A percentile compares a stretch with the other conserved stretches of the same genome.
phyloP scores from a whole-genome alignment of 495 filamentous ascomycete species.

The Xylaria flabelliformis region DNA sequence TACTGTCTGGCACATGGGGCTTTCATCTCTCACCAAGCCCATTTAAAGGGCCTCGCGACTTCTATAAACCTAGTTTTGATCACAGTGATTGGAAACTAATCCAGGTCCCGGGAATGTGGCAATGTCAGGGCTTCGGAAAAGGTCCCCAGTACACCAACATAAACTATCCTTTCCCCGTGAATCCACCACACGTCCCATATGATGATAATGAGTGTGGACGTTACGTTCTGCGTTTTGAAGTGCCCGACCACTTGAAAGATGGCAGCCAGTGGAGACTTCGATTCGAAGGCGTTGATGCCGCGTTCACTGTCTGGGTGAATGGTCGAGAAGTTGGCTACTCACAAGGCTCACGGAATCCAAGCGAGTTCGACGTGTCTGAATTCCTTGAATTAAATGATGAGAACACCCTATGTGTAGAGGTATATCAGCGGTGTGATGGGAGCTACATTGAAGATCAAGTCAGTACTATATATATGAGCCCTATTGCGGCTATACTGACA shows the following conservation, averaged over 20 bases:
- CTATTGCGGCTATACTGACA: constrained; percentile 20
- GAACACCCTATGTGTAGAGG: constrained; percentile 67
- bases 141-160: constrained; percentile 71
- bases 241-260: constrained; percentile 44
- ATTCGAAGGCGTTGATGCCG: constrained; percentile 75
- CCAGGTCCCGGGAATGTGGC: constrained; percentile 73
- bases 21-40: constrained; percentile 62
- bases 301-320: constrained; percentile 73
- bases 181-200: constrained; percentile 66
- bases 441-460: constrained; percentile 73
- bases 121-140: constrained; percentile 68
- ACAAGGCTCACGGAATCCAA: constrained; percentile 70
- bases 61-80: constrained; percentile 44
- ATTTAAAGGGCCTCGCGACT: constrained; percentile 50
- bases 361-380: constrained; percentile 69
- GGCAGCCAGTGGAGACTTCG: constrained; percentile 57
- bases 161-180: constrained; percentile 66
- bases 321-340: constrained; percentile 69
- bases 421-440: constrained; percentile 71
- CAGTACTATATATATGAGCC: neutral
- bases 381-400: constrained; percentile 48
- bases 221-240: constrained; percentile 61
- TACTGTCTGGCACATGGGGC: constrained; percentile 64
- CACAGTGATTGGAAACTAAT: constrained; percentile 60
- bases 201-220: constrained; percentile 70